Evolutionary conservation across 306 rosid species (phyloP), one percentile per base, ranked within the genome.

Genomic region (Geum urbanum): DNA sequence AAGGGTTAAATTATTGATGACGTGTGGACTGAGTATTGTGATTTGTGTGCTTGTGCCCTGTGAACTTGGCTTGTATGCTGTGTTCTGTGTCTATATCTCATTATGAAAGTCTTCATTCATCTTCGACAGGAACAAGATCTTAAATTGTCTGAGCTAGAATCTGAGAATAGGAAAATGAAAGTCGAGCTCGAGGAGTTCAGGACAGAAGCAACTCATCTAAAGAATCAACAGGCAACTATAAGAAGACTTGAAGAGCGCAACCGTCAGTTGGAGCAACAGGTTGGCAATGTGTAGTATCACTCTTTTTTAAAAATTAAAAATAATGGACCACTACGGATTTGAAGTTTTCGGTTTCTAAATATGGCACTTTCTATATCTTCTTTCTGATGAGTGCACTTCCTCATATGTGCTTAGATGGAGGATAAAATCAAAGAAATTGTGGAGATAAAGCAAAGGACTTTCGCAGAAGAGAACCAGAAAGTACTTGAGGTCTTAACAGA

Each of bases 201-300:
- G 84, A 89, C 99, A 48, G 99, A 94, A 84, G 92, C 99, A 72
- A 83, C 97, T 71, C 96, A 94, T 89, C 82, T 94, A 67, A 94
- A 89, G 84, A 94, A 91, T 86, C 99, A 94, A 84, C 99, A 91
- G 83, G 99, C 96, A 76, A 94, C 99, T 47, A 94, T 94, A 83
- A 80, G 99, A 74, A 84, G 96, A 78, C 97, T 94, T 72, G 99
- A 94, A 80, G 99, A 94, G 70, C 83, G 96, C 77, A 91, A 85
- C 72, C 92, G 97, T 63, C 97, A 94, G 78, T 86, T 94, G 78
- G 99, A 94, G 83, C 97, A 83, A 73, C 99, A 89, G 99, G 97
- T 94, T 48, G 15, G 76, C 51, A 53, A 67, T 78, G 11, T 74
- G 71, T 72, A 67, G 51, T 70, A 7, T 22, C 37, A 32, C 37